These are phyloP conservation scores for Tetraselmis chui DNA, from an alignment of 139 green algal species.

Conservation along the genomic window DNA sequence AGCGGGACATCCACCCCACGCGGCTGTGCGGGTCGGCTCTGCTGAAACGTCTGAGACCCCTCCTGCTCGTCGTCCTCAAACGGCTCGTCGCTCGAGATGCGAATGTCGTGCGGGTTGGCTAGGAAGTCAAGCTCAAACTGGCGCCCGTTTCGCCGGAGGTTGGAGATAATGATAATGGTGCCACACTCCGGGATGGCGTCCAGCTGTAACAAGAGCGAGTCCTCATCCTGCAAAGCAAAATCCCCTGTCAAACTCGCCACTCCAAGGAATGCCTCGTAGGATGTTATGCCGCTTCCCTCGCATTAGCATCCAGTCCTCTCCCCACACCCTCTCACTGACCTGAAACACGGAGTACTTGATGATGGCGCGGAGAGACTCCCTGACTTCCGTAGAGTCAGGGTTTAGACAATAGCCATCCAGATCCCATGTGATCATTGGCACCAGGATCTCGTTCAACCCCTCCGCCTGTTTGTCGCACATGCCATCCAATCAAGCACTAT, in stretches of 20 bases:
- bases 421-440: conserved; percentile 26
- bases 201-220: not conserved
- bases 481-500: too few species aligned
- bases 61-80: not conserved
- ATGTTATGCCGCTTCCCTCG: too few species aligned
- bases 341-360: conserved; percentile 22
- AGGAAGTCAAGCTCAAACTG: conserved; percentile 29
- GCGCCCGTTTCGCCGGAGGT: conserved; percentile 11
- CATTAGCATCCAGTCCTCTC: conserved; percentile 7
- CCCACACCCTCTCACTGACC: conserved; percentile 9
- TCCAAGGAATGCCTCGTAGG: too few species aligned
- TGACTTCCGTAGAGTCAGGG: not conserved
- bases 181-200: conserved; percentile 13
- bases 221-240: too few species aligned
- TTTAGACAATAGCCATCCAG: not conserved
- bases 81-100: conserved; percentile 1
- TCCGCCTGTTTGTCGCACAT: not conserved
- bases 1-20: conserved; percentile 3
- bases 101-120: conserved; percentile 23
- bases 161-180: conserved; percentile 25
- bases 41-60: conserved; percentile 6
- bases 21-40: conserved; percentile 1
- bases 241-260: too few species aligned
- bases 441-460: conserved; percentile 4
- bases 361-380: conserved; percentile 17